Evolutionary conservation across 2,329 filamentous ascomycete species (phyloP).

Genomic region (Cercospora sp.): DNA sequence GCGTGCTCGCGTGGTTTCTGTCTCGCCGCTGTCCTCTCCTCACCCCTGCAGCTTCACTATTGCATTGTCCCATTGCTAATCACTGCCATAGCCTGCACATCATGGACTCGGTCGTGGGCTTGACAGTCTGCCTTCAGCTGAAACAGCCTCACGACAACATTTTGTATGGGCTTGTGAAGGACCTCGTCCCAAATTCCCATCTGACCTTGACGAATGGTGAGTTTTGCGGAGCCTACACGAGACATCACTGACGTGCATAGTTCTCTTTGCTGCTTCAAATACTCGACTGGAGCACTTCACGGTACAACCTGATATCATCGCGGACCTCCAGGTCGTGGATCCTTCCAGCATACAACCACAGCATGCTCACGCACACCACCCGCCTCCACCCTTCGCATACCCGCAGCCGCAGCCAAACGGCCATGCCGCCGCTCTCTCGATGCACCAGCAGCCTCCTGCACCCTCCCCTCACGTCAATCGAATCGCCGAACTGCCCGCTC

Average conservation of each 20-base stretch:
- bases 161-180: constrained; percentile 69
- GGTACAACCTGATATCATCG: constrained; percentile 60
- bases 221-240: constrained; percentile 25
- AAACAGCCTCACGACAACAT: constrained; percentile 61
- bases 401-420: constrained; percentile 13
- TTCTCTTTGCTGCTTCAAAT: constrained; percentile 57
- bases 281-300: constrained; percentile 56
- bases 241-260: constrained; percentile 41
- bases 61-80: constrained; percentile 6
- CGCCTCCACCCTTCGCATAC: constrained; percentile 8
- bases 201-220: constrained; percentile 72
- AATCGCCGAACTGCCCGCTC: constrained; percentile 30
- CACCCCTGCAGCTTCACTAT: background rate
- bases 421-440: constrained; percentile 8
- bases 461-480: constrained; percentile 17
- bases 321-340: constrained; percentile 56
- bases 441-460: constrained; percentile 15
- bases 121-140: constrained; percentile 73
- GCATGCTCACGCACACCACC: constrained; percentile 8
- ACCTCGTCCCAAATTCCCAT: constrained; percentile 65
- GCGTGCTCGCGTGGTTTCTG: background rate
- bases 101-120: constrained; percentile 48
- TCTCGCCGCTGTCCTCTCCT: background rate
- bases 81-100: background rate
- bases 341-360: constrained; percentile 8